phyloP scores from a whole-genome alignment of 2,329 filamentous ascomycete species.

The Sphaerulina populicola region DNA sequence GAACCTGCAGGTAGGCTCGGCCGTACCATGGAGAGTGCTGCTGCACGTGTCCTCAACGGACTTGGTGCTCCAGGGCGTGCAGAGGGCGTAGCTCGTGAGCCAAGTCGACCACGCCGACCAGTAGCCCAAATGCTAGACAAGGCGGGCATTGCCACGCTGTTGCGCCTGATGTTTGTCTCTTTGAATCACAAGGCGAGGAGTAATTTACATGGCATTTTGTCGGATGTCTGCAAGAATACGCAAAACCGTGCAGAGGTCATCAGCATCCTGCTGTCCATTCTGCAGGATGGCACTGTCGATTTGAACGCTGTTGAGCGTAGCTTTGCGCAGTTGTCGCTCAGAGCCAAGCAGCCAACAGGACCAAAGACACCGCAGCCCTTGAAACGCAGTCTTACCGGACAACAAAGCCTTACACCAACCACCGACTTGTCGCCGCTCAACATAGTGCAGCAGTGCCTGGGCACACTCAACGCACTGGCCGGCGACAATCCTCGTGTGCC shows the following conservation, averaged over 20 bases:
- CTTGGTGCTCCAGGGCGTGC: slow-evolving; percentile 21
- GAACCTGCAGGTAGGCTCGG: slow-evolving; percentile 11
- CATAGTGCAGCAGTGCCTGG: slow-evolving; percentile 91
- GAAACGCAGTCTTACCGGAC: slow-evolving; percentile 65
- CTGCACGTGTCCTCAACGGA: slow-evolving; percentile 16
- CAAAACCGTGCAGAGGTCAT: slow-evolving; percentile 92
- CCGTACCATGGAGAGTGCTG: slow-evolving; percentile 15
- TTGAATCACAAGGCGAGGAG: slow-evolving; percentile 79
- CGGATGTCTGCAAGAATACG: slow-evolving; percentile 91
- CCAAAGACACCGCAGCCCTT: slow-evolving; percentile 73
- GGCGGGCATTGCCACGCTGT: slow-evolving; percentile 83
- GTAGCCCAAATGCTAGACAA: slow-evolving; percentile 97
- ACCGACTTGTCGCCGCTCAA: slow-evolving; percentile 88
- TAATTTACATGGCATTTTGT: slow-evolving; percentile 77
- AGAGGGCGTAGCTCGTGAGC: slow-evolving; percentile 29
- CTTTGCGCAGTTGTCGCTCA: slow-evolving; percentile 84
- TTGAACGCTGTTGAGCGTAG: slow-evolving; percentile 89
- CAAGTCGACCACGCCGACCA: slow-evolving; percentile 57
- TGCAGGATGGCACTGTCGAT: slow-evolving; percentile 92
- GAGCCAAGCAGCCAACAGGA: slow-evolving; percentile 60
- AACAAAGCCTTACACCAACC: slow-evolving; percentile 38
- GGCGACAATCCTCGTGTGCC: slow-evolving; percentile 79
- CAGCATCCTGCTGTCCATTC: slow-evolving; percentile 80
- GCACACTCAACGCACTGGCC: slow-evolving; percentile 73
- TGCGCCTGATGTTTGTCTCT: slow-evolving; percentile 97